phyloP scores from a whole-genome alignment of 2,329 filamentous ascomycete genomes.

The Nothophaeocryptopus gaeumannii region DNA sequence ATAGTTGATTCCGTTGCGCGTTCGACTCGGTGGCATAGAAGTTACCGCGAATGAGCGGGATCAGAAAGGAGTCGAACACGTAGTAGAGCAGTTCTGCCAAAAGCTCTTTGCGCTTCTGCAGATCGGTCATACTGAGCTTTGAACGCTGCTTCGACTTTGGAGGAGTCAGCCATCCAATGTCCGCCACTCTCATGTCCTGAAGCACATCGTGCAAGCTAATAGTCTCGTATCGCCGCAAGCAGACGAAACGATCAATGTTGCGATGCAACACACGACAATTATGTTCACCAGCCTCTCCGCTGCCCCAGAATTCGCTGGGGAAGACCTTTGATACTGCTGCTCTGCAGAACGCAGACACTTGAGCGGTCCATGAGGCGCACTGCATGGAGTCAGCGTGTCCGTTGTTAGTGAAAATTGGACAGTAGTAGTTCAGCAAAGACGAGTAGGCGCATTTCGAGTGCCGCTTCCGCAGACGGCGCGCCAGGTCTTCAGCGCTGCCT shows the following conservation, averaged over 20 bases:
- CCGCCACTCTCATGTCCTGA: constrained; percentile 62
- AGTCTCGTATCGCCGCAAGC: constrained; percentile 75
- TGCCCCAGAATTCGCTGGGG: constrained; percentile 72
- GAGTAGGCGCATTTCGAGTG: constrained; percentile 76
- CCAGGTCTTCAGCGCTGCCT: constrained; percentile 58
- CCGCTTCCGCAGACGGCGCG: constrained; percentile 65
- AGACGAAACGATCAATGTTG: constrained; percentile 74
- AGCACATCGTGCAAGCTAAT: constrained; percentile 74
- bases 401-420: constrained; percentile 49
- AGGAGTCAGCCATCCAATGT: constrained; percentile 64
- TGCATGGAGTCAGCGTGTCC: constrained; percentile 45
- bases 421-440: constrained; percentile 78
- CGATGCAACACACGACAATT: constrained; percentile 64
- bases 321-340: constrained; percentile 70
- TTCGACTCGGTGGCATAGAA: constrained; percentile 96
- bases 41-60: constrained; percentile 79
- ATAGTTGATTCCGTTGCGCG: constrained; percentile 72
- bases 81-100: constrained; percentile 88
- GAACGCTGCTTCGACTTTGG: constrained; percentile 42
- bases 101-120: constrained; percentile 72
- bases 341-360: constrained; percentile 84
- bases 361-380: constrained; percentile 62
- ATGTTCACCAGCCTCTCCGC: constrained; percentile 48
- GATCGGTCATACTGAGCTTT: constrained; percentile 69
- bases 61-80: constrained; percentile 83